Percentiles rank a stretch among this genome's conserved stretches.
These are phyloP conservation scores for Populus alba DNA, from an alignment of 345 rosid genomes.

Conservation along the genomic window DNA sequence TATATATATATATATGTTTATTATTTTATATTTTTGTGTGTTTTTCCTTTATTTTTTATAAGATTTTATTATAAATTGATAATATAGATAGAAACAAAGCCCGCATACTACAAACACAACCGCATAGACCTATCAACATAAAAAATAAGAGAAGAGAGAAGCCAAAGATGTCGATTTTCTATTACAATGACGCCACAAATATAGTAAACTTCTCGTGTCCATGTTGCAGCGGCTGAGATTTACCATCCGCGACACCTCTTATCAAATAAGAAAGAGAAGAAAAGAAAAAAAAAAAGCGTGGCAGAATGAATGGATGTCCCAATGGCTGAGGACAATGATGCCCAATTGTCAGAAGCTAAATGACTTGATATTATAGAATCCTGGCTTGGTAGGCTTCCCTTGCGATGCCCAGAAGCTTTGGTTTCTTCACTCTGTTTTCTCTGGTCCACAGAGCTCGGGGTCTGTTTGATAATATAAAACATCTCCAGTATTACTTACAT, in stretches of 20 bases:
- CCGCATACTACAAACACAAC: too few relatives aligned
- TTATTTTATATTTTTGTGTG: too few relatives aligned
- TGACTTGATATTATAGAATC: not conserved
- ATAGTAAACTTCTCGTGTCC: not conserved
- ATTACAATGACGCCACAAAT: not conserved
- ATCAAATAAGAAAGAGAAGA: not conserved
- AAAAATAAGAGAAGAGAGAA: not conserved
- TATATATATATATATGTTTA: too few relatives aligned
- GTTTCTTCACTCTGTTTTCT: conserved; percentile 10
- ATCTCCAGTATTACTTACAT: conserved; percentile 72
- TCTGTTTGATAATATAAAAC: conserved; percentile 71
- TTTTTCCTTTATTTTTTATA: too few relatives aligned
- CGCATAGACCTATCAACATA: too few relatives aligned
- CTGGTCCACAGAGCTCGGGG: conserved; percentile 16
- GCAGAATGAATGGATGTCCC: not conserved
- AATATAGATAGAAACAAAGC: too few relatives aligned
- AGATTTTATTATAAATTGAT: too few relatives aligned
- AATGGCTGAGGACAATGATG: not conserved
- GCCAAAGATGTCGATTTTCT: not conserved
- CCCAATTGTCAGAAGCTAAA: not conserved
- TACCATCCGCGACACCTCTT: not conserved
- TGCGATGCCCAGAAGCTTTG: not conserved
- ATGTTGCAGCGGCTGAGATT: not conserved
- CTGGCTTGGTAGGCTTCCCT: not conserved
- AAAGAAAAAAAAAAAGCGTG: not conserved